Base-by-base conservation (phyloP, 495 filamentous ascomycete genomes). In the Trichoderma gamsii region DNA sequence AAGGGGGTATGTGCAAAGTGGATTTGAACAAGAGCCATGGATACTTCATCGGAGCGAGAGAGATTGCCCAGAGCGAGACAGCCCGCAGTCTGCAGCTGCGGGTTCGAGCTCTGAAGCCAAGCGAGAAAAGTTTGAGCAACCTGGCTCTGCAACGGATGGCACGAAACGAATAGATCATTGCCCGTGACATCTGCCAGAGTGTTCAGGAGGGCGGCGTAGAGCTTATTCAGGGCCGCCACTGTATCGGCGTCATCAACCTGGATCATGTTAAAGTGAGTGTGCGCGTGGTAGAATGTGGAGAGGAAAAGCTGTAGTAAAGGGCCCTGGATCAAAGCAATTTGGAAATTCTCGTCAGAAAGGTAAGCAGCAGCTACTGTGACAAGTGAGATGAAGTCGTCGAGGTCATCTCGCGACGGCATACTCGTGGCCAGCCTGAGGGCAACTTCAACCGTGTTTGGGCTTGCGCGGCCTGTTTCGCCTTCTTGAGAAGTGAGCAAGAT, bases 31-130 rank as follows among this genome's bases (percentile, higher is more conserved):
- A 93, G 84, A 46, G 80, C 69, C 29, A 73, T 75, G 72, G 87
- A 90, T 15, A 86, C 77, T 63, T 81, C 83, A 71, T 93, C 89
- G 1, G 88, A 90, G 69, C 90, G 86, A 52, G 87, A 84, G n/a
- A 93, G 72, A 72, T 94, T 95, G 25, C 91, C 91, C 7, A 93
- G 83, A 69, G 90, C 84, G 21, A 93, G 78, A 72, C 90, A 93
- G 18, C 89, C 87, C 41, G 88, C 88, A n/a, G 89, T 84, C 70
- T 88, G 88, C 1, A 93, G 82, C 63, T 89, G 67, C 25, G 41
- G 64, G 29, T 9, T 65, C 15, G 13, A 71, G 29, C 4, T 68
- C 1, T 64, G 67, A n/a, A 93, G 75, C 52, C 80, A 87, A 44
- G 76, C 69, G 6, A 84, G 73, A 29, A 90, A 72, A 6, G 76